Percentiles rank a stretch among this genome's conserved stretches.
Evolutionary conservation across 106 monocot species (phyloP).

Genomic region (Dendrobium chrysotoxum): DNA sequence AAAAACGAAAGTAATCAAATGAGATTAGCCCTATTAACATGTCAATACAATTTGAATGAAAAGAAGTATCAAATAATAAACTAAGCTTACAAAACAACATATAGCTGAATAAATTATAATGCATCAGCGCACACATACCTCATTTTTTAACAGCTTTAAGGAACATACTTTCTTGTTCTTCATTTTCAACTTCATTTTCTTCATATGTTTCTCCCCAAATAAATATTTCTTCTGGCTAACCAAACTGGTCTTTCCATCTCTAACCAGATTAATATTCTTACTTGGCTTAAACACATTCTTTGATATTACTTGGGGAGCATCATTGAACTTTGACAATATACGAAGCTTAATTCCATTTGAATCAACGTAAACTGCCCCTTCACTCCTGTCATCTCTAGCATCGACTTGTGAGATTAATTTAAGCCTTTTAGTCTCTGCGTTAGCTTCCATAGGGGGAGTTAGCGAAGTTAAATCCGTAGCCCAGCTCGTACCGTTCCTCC

Average conservation of each 20-base stretch:
- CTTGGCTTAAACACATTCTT: slow-evolving; percentile 9
- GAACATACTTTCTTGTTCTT: slow-evolving; percentile 21
- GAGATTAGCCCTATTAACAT: no score
- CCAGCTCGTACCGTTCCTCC: slow-evolving; percentile 75
- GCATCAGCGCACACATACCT: slow-evolving; percentile 11
- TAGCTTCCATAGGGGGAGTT: slow-evolving; percentile 1
- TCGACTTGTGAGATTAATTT: slow-evolving; percentile 12
- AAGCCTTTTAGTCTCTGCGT: slow-evolving; percentile 22
- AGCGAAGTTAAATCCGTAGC: slow-evolving; percentile 24
- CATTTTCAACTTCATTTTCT: slow-evolving; percentile 7
- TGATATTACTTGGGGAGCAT: not conserved
- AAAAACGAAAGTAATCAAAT: no score
- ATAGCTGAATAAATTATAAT: not conserved
- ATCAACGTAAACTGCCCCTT: slow-evolving; percentile 56
- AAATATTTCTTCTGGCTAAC: slow-evolving; percentile 3
- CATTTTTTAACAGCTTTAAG: slow-evolving; percentile 6
- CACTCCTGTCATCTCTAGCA: slow-evolving; percentile 10
- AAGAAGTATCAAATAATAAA: no score
- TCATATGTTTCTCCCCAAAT: slow-evolving; percentile 4
- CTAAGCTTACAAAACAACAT: not conserved
- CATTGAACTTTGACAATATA: slow-evolving; percentile 53
- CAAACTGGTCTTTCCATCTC: not conserved
- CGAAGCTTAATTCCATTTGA: slow-evolving; percentile 61
- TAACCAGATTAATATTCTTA: slow-evolving; percentile 7
- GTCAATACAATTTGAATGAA: no score